A percentile compares a stretch with the other conserved stretches of the same genome.
phyloP scores from a whole-genome alignment of 1,284 basidiomycete species.

The Ganoderma sinense region DNA sequence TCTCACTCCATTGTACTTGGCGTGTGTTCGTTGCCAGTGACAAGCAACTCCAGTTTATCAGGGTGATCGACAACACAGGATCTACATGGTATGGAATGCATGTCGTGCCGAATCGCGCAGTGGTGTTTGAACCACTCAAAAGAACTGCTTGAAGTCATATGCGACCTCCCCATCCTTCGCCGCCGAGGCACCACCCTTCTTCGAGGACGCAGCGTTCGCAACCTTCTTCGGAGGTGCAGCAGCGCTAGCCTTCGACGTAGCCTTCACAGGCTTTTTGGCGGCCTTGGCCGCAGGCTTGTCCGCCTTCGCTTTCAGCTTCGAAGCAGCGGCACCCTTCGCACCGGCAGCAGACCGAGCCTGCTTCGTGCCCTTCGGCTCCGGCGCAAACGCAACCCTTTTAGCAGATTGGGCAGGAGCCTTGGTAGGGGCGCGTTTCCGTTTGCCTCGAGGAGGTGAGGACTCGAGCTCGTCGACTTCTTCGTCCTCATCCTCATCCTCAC shows the following conservation, averaged over 20 bases:
- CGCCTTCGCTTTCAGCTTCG: conserved; percentile 30
- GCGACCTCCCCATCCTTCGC: conserved; percentile 45
- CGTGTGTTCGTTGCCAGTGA: neutral
- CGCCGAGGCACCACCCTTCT: conserved; percentile 33
- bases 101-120: neutral
- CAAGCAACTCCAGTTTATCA: neutral
- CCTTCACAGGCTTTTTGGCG: conserved; percentile 23
- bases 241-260: conserved; percentile 17
- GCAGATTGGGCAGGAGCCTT: conserved; percentile 41
- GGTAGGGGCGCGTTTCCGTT: conserved; percentile 55
- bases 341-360: conserved; percentile 41
- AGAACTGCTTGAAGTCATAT: conserved; percentile 65
- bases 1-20: neutral
- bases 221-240: conserved; percentile 35
- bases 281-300: conserved; percentile 12
- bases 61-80: neutral
- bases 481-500: conserved; percentile 33
- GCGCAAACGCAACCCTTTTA: conserved; percentile 59
- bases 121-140: conserved; percentile 37
- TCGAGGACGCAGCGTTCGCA: conserved; percentile 34
- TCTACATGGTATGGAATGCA: conserved; percentile 1
- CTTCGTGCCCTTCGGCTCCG: conserved; percentile 42
- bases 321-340: conserved; percentile 27
- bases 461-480: conserved; percentile 27
- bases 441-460: conserved; percentile 43